Evolutionary conservation across 495 filamentous ascomycete genomes (phyloP), one percentile per base, ranked within the genome.

Genomic region (Penicillium desertorum): DNA sequence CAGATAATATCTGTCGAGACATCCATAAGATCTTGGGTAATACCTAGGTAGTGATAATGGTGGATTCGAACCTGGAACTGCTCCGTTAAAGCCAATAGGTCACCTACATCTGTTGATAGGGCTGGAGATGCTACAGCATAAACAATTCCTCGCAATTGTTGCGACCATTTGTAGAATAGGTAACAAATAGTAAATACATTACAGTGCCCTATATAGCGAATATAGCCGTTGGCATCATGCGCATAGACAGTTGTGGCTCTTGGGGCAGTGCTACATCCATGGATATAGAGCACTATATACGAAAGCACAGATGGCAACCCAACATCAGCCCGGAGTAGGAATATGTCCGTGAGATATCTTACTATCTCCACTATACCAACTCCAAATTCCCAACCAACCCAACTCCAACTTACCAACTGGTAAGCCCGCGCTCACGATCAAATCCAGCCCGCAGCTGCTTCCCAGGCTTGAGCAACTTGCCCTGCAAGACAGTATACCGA

Each of bases 381-480:
- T 16, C 32, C 34, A 46, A 30, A 32, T 43, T 12, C 17, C 25
- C 30, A 20, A 9, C 17, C n/a, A 16, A 39, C 16, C 12, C 19
- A 45, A 42, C 16, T 16, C 3, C 2, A 30, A 46, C 16, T 10
- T 68, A 98, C 94, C 94, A 98, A 76, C 94, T 98, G 66, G 88
- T 83, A 67, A 94, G 42, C 43, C 88, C 87, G 65, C 78, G 89
- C 45, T 71, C 79, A 43, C 94, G 77, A 79, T 98, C 91, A 75
- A 97, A 98, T 7, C 94, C 94, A 29, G 89, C 94, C 34, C 94
- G 73, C 59, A 98, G 62, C 81, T 96, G 92, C 51, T 81, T 75
- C 62, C 83, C 85, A 23, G 90, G 87, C 77, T 97, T 95, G 37
- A 98, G 83, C 17, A 98, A 87, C 78, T 96, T 97, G 6, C 94